Base-by-base conservation (phyloP, 495 filamentous ascomycete species). In the Recurvomyces mirabilis region DNA sequence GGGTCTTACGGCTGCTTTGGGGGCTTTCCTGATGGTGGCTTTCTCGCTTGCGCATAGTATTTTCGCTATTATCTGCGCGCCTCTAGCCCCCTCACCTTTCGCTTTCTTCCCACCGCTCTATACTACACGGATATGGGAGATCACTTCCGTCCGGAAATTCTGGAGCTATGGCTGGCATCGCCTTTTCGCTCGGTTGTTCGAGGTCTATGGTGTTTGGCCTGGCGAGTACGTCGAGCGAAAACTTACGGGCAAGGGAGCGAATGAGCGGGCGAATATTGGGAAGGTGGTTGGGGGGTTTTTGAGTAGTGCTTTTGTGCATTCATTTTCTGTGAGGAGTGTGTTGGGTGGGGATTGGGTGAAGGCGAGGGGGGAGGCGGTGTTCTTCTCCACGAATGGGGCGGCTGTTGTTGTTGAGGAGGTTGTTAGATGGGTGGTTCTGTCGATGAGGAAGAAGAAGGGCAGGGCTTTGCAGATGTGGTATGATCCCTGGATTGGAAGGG, bases 161-260 rank as follows among this genome's bases (percentile, higher is more conserved):
- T 47, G 45, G 45, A n/a, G 13, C 18, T 47, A 47, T 28, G 45
- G 45, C n/a, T 47, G 45, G 45, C 45, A 47, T 41, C 35, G 45
- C 2, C 38, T 47, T 7, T 47, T 47, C 21, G 45, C 45, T 12
- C 35, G 45, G 1, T 34, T 47, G 19, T 47, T 47, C 28, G 23
- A 41, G 15, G 45, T 47, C 2, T 47, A 41, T 22, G 45, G 45
- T 11, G 45, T 47, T 14, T 47, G 45, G 45, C 45, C 45, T 23
- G 45, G 45, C 3, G 24, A 47, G 21, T 47, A 37, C 36, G 26
- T 41, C 2, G 45, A 47, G 38, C 20, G 34, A 12, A 47, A 47
- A 28, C 18, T 47, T 15, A 39, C 37, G 10, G 45, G 36, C 18
- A 47, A 47, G 38, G 12, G 21, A 26, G 14, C 24, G 5, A 14